Evolutionary conservation across 768 basidiomycete genomes (phyloP), one percentile per base, ranked within the genome.

Genomic region (Xerocomus potaroensis): DNA sequence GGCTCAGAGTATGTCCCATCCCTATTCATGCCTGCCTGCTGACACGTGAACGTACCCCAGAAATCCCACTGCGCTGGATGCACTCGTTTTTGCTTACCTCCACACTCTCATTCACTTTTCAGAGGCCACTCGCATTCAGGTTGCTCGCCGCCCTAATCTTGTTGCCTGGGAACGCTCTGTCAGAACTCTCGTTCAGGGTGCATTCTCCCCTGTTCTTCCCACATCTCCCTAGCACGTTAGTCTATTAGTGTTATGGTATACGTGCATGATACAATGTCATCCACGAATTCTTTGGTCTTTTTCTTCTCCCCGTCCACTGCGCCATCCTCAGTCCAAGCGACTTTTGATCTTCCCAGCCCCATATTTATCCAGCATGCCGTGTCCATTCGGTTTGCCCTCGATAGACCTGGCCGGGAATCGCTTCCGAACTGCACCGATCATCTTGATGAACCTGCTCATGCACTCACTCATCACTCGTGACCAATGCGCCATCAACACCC

Each of bases 51-150:
- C n/a, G 30, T 29, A n/a, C 40, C 14, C n/a, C 47, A 92, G 89
- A 40, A 71, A 72, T 21, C 85, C 90, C 18, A 92, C 90, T 1
- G 76, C 84, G 0, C 78, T 92, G 12, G 90, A 92, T 59, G 89
- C 90, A 3, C 78, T 91, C 35, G 71, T 78, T 6, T 92, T 91
- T 60, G 89, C 90, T 1, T 92, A 92, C 57, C 70, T 92, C 11
- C 82, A 90, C 62, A 73, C 71, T 44, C 73, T 89, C 19, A 67
- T 87, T 6, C 69, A 80, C 39, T 69, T 73, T 19, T 60, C 39
- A 32, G 68, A 58, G 16, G 42, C 43, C 8, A 66, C 81, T 18
- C 76, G 84, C 27, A 74, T 79, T 30, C 83, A 87, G 58, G 80
- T 90, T 23, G 75, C 79, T 11, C 78, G 80, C 41, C 80, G 79